Percentiles rank a stretch among this genome's conserved stretches.
These are phyloP conservation scores for Kwoniella heveanensis DNA, from an alignment of 768 basidiomycete genomes.

Conservation along the genomic window DNA sequence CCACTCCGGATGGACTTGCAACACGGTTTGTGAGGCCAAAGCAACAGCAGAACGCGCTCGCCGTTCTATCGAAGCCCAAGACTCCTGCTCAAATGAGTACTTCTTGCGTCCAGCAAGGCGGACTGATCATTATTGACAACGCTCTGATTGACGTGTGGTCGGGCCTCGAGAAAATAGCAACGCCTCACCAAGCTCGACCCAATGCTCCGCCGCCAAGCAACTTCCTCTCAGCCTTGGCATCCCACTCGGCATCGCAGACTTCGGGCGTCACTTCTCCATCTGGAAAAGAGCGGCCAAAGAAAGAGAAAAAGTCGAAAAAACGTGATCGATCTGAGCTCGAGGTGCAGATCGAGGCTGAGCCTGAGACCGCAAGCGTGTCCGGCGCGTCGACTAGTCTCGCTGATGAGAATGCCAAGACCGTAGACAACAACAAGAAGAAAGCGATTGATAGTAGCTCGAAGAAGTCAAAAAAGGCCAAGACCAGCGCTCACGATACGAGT, in stretches of 20 bases:
- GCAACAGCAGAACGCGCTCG: background rate
- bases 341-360: background rate
- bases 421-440: constrained; percentile 4
- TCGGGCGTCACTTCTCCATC: too few species aligned
- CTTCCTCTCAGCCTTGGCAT: background rate
- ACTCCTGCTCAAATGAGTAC: background rate
- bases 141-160: background rate
- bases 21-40: constrained; percentile 2
- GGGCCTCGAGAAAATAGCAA: background rate
- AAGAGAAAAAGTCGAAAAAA: constrained; percentile 75
- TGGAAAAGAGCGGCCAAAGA: background rate
- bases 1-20: constrained; percentile 4
- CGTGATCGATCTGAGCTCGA: constrained; percentile 2
- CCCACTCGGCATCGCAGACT: background rate
- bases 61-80: constrained; percentile 6
- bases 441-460: constrained; percentile 1
- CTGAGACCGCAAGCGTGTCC: too few species aligned
- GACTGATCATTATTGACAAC: background rate
- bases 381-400: too few species aligned
- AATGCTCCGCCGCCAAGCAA: background rate
- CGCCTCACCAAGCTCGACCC: background rate
- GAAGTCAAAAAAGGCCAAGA: constrained; percentile 7
- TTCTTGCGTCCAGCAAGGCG: too few species aligned
- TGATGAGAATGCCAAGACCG: too few species aligned
- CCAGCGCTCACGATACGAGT: background rate